A percentile compares a stretch with the other conserved stretches of the same genome.
phyloP scores from a whole-genome alignment of 768 basidiomycete species.

The Leccinum variicolor region DNA sequence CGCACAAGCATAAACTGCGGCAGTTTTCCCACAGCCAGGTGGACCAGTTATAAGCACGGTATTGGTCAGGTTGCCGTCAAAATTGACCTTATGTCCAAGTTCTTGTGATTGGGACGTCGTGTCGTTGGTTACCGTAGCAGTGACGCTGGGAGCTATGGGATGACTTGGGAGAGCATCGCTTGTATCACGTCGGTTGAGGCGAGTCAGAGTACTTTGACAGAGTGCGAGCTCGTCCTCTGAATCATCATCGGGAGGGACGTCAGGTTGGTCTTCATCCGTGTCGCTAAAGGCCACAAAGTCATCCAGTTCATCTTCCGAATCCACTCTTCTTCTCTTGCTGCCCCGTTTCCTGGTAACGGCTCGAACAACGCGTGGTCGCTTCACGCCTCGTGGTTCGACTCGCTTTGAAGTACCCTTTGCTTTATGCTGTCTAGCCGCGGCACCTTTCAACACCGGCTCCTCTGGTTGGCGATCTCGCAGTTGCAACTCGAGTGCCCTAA shows the following conservation, averaged over 20 bases:
- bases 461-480: conserved; percentile 19
- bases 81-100: conserved; percentile 17
- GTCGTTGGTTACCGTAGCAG: conserved; percentile 3
- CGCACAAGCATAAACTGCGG: conserved; percentile 90
- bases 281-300: conserved; percentile 54
- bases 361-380: conserved; percentile 60
- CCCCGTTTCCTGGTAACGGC: conserved; percentile 43
- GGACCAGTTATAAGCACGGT: conserved; percentile 85
- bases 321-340: conserved; percentile 53
- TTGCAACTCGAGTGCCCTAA: conserved; percentile 65
- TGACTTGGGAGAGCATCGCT: neutral
- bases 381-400: conserved; percentile 37
- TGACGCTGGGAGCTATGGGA: neutral
- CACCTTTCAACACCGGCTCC: neutral
- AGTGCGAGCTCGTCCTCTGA: conserved; percentile 35
- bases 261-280: conserved; percentile 26
- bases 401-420: conserved; percentile 25
- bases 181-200: conserved; percentile 13
- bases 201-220: conserved; percentile 22
- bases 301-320: conserved; percentile 53
- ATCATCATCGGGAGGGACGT: conserved; percentile 33
- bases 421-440: conserved; percentile 9
- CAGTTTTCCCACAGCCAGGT: conserved; percentile 84
- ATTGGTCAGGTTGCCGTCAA: conserved; percentile 64
- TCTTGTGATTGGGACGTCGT: conserved; percentile 10